phyloP scores from a whole-genome alignment of 345 rosid species.

The Brassica cretica region DNA sequence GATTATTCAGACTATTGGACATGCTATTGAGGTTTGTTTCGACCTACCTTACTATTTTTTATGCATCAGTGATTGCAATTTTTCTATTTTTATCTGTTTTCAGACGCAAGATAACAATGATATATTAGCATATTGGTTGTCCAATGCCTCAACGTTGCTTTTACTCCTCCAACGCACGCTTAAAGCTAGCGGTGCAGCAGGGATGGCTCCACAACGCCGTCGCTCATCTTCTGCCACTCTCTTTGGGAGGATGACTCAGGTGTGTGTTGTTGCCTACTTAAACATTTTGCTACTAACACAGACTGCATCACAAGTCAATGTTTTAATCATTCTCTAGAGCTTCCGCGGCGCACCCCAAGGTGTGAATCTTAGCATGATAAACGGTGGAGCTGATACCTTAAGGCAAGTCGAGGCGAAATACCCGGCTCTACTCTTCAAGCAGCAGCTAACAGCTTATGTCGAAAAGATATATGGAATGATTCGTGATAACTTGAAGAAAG shows the following conservation, averaged over 20 bases:
- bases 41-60: not conserved
- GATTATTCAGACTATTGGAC: conserved; percentile 84
- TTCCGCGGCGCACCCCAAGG: conserved; percentile 94
- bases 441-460: conserved; percentile 14
- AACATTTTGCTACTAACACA: not conserved
- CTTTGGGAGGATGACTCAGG: conserved; percentile 96
- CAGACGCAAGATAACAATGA: conserved; percentile 80
- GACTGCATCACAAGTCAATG: not conserved
- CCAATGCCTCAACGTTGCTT: conserved; percentile 88
- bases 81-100: not conserved
- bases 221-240: conserved; percentile 87
- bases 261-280: not conserved
- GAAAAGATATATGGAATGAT: conserved; percentile 13
- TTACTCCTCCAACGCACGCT: conserved; percentile 85
- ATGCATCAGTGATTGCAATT: not conserved
- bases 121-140: conserved; percentile 83
- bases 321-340: conserved; percentile 46
- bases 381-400: conserved; percentile 7
- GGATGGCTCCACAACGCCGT: conserved; percentile 94
- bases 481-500: conserved; percentile 14
- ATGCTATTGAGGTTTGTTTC: conserved; percentile 73
- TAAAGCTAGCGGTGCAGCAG: conserved; percentile 94
- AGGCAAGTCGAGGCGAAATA: conserved; percentile 5
- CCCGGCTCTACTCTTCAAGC: conserved; percentile 14
- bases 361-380: conserved; percentile 20